Evolutionary conservation across 306 rosid species (phyloP), one percentile per base, ranked within the genome.

Genomic region (Quercus cerris): DNA sequence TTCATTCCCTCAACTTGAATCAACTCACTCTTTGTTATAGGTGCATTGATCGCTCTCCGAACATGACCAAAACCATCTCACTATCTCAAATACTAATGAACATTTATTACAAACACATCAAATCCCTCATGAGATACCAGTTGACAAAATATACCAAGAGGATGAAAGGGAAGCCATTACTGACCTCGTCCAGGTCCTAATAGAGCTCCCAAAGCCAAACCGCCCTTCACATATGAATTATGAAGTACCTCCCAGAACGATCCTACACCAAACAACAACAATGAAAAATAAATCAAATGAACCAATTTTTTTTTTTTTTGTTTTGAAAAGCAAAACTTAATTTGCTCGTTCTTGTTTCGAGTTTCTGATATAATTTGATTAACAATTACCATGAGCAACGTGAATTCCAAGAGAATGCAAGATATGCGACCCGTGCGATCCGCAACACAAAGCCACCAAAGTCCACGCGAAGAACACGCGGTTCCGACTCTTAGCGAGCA

Each of bases 181-280:
- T 54, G 81, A 95, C 99, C 98, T 86, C 97, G 88, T 82, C 99
- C 98, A 1, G 98, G 99, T 83, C 99, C 99, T 80, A 93, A 76
- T 61, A 95, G 84, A 78, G 99, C 88, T 33, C 83, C 93, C 87
- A 89, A 78, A 82, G 99, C 91, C 82, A 95, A 82, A 77, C 93
- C 92, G 68, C 96, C 98, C 86, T 95, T 93, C 79, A 88, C 82
- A 70, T 95, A 95, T 10, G 99, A 93, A 85, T 88, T 91, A 78
- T 95, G 98, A 80, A 95, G 97, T 63, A 84, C 57, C 35, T 93
- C 96, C 90, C 56, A 80, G 81, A 86, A 54, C 28, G 88, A 57
- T 75, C 96, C 99, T 93, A 55, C 84, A 56, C 56, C 77, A 49
- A 49, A 49, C 15, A 56, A 73, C 38, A 13, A 63, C 31, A 52